phyloP scores from a whole-genome alignment of 2,329 filamentous ascomycete species.

The Cercospora citrullina region DNA sequence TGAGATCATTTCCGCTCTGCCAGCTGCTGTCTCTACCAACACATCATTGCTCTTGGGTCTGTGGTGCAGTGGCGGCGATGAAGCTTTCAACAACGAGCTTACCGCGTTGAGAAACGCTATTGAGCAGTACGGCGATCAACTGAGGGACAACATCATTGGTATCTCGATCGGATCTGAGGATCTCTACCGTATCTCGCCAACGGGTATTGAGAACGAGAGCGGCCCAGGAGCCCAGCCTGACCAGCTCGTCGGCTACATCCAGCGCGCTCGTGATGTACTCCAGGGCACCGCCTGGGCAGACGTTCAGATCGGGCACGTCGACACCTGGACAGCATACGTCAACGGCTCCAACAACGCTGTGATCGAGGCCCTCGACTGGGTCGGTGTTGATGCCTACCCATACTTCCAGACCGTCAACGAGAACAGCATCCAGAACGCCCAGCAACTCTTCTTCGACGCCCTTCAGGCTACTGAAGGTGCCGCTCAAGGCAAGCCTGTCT shows the following conservation, averaged over 20 bases:
- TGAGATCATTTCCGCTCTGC: conserved; percentile 68
- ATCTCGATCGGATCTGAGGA: conserved; percentile 88
- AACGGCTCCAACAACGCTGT: conserved; percentile 71
- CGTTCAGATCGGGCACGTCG: conserved; percentile 72
- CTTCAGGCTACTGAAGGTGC: conserved; percentile 60
- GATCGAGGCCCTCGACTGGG: conserved; percentile 69
- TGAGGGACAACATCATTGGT: conserved; percentile 69
- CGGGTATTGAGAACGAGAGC: conserved; percentile 62
- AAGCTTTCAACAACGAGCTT: conserved; percentile 69
- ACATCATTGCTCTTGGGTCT: conserved; percentile 79
- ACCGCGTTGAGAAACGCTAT: conserved; percentile 70
- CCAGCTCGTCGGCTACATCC: conserved; percentile 68
- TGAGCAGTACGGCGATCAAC: conserved; percentile 63
- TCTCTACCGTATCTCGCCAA: conserved; percentile 63
- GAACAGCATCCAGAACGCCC: conserved; percentile 66
- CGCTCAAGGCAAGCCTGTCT: conserved; percentile 68
- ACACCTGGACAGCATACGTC: conserved; percentile 56
- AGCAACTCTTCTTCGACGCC: conserved; percentile 68
- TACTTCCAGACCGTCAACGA: conserved; percentile 72
- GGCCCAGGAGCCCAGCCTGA: conserved; percentile 64
- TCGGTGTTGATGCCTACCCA: conserved; percentile 80
- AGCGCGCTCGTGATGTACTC: conserved; percentile 64
- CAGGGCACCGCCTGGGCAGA: conserved; percentile 56
- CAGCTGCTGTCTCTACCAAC: conserved; percentile 77
- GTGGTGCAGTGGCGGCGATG: conserved; percentile 59